Conservation (phyloP, 306 rosid genomes). For the Fragaria nilgerrensis region DNA sequence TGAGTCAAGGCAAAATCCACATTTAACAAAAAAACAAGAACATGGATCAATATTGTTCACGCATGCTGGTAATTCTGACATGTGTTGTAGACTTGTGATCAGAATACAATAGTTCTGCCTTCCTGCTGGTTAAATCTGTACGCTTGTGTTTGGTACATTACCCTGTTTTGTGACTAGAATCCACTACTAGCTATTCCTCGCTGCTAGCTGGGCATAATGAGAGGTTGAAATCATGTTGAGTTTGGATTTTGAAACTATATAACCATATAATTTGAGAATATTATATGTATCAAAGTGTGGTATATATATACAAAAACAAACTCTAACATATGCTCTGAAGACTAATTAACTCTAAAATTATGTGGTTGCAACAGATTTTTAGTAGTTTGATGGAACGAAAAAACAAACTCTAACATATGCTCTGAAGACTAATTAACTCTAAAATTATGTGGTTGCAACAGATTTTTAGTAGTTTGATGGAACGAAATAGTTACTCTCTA, state of each 20-base stretch:
- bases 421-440: background rate
- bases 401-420: no score
- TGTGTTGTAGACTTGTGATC: background rate
- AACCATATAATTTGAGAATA: background rate
- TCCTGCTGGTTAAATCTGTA: background rate
- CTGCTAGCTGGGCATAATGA: background rate
- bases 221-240: background rate
- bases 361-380: background rate
- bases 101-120: background rate
- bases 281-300: no score
- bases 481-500: background rate
- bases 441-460: background rate
- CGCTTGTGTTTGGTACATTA: background rate
- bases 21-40: background rate
- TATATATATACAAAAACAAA: no score
- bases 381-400: background rate
- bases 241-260: background rate
- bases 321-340: no score
- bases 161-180: background rate
- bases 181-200: no score
- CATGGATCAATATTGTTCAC: background rate
- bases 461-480: background rate
- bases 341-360: background rate
- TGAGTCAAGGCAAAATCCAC: background rate
- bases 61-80: background rate